phyloP scores from a whole-genome alignment of 805 yeast species.

The Pachysolen tannophilus region DNA sequence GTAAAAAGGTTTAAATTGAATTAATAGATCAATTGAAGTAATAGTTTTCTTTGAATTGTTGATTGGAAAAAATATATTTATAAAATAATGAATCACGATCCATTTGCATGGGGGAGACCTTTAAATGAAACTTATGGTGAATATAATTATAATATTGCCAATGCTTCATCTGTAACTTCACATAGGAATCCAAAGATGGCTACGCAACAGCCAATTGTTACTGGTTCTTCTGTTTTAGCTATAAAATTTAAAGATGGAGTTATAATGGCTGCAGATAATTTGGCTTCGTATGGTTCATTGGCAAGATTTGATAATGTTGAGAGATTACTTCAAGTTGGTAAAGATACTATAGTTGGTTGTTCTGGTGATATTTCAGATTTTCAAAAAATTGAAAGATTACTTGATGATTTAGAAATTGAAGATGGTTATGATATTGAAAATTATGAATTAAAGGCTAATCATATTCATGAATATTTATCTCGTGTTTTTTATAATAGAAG shows the following conservation, averaged over 20 bases:
- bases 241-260: constrained; percentile 87
- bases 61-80: neutral
- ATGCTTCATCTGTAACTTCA: constrained; percentile 31
- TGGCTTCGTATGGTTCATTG: constrained; percentile 90
- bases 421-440: constrained; percentile 73
- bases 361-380: constrained; percentile 94
- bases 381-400: constrained; percentile 68
- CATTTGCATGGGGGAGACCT: constrained; percentile 94
- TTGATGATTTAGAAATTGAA: constrained; percentile 74
- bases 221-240: constrained; percentile 94
- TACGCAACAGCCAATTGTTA: constrained; percentile 91
- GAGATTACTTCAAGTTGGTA: constrained; percentile 78
- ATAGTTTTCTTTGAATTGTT: neutral
- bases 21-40: too few species aligned
- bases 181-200: constrained; percentile 52
- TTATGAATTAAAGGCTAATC: constrained; percentile 60
- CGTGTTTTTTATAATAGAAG: constrained; percentile 82
- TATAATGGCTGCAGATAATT: constrained; percentile 88
- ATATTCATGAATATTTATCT: constrained; percentile 81
- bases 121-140: constrained; percentile 71
- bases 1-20: too few species aligned
- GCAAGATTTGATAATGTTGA: constrained; percentile 81
- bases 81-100: constrained; percentile 82
- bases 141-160: constrained; percentile 68
- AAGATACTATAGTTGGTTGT: constrained; percentile 81